A percentile compares a stretch with the other conserved stretches of the same genome.
Conservation (phyloP, 2,329 filamentous ascomycete species). For the Coniochaeta sp. region DNA sequence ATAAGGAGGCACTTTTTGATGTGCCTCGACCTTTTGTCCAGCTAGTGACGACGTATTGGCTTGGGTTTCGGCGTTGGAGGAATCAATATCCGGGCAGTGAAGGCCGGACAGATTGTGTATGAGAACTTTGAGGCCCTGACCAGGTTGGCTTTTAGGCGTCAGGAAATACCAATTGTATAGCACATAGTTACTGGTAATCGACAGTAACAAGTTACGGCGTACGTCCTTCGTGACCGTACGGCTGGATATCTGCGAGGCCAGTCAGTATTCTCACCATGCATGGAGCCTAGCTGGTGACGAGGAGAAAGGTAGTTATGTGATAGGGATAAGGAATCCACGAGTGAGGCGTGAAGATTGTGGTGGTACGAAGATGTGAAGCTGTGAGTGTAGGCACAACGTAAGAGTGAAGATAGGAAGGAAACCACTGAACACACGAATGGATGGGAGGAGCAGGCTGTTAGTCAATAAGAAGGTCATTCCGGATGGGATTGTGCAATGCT, state of each 20-base stretch:
- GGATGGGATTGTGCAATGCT: conserved; percentile 2
- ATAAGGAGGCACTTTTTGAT: neutral
- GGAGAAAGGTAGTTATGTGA: neutral
- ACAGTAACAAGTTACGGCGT: neutral
- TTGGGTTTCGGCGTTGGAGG: neutral
- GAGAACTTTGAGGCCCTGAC: neutral
- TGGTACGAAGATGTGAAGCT: neutral
- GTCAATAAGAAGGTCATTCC: neutral
- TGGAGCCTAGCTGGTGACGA: neutral
- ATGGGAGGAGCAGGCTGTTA: neutral
- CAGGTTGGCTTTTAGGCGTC: neutral
- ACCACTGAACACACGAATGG: no score
- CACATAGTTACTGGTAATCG: neutral
- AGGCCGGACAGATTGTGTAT: neutral
- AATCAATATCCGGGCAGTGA: neutral
- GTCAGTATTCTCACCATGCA: neutral
- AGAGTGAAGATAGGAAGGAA: neutral
- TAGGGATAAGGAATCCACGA: neutral
- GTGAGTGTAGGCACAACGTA: neutral
- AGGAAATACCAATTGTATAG: neutral
- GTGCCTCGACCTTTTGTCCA: neutral
- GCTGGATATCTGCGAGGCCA: neutral
- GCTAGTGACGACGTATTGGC: neutral
- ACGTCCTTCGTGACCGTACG: neutral
- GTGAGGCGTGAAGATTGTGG: neutral